These are phyloP conservation scores for Globisporangium paddicum DNA, from an alignment of 352 stramenopile genomes.

Conservation along the genomic window DNA sequence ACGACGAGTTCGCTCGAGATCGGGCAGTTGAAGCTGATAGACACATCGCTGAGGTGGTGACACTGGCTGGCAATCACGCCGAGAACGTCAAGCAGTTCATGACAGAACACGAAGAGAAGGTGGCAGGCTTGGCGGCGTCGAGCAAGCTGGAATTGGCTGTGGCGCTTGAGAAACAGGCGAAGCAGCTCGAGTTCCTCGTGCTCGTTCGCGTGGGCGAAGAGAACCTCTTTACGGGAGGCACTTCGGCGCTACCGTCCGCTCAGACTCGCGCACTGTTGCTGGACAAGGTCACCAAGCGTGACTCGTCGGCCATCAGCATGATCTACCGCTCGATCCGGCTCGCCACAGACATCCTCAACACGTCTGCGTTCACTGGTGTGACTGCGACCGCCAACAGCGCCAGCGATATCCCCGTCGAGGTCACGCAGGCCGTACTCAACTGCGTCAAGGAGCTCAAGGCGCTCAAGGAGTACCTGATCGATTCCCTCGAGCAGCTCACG, in stretches of 20 bases:
- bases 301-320: constrained; percentile 49
- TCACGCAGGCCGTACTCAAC: constrained; percentile 52
- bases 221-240: background rate
- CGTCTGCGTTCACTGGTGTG: constrained; percentile 20
- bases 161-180: constrained; percentile 37
- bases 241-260: constrained; percentile 4
- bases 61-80: background rate
- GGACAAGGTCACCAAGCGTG: constrained; percentile 48
- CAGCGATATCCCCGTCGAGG: constrained; percentile 42
- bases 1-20: background rate
- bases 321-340: constrained; percentile 72
- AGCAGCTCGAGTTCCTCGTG: constrained; percentile 38
- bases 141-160: constrained; percentile 15
- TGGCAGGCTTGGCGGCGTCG: background rate
- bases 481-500: constrained; percentile 48
- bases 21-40: background rate
- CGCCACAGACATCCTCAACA: constrained; percentile 60
- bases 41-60: background rate
- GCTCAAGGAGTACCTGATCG: constrained; percentile 61
- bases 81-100: background rate
- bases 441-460: constrained; percentile 72
- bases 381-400: background rate
- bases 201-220: constrained; percentile 19
- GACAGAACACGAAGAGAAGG: background rate
- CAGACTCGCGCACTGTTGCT: constrained; percentile 32